A percentile compares a stretch with the other conserved stretches of the same genome.
Conservation (phyloP, 2,329 filamentous ascomycete species). For the Cladophialophora yegresii region DNA sequence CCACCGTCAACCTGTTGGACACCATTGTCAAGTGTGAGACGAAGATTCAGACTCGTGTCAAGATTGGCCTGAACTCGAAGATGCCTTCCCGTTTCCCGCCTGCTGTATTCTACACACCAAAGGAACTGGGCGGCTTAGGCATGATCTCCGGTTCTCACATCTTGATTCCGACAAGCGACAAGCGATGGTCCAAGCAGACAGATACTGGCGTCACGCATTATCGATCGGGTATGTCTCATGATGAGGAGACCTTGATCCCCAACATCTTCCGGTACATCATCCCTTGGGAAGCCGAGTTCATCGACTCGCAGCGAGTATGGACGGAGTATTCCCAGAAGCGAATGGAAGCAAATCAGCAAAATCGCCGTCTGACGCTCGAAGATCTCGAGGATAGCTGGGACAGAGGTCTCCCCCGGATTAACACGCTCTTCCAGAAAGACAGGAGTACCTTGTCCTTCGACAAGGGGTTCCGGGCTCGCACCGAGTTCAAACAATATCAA, state of each 20-base stretch:
- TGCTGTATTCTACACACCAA: slow-evolving; percentile 97
- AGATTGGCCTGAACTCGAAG: slow-evolving; percentile 98
- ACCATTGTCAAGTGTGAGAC: slow-evolving; percentile 99
- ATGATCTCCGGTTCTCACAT: slow-evolving; percentile 99
- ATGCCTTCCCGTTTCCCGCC: slow-evolving; percentile 99
- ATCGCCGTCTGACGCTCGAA: slow-evolving; percentile 88
- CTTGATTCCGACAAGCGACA: slow-evolving; percentile 93
- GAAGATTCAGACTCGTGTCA: slow-evolving; percentile 98
- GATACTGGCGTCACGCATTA: slow-evolving; percentile 97
- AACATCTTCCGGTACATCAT: slow-evolving; percentile 99
- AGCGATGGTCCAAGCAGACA: slow-evolving; percentile 97
- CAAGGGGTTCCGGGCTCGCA: slow-evolving; percentile 92
- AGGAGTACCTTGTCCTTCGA: slow-evolving; percentile 95
- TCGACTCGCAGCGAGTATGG: slow-evolving; percentile 98
- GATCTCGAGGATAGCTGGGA: slow-evolving; percentile 99
- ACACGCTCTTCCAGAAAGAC: slow-evolving; percentile 98
- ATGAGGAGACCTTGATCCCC: slow-evolving; percentile 95
- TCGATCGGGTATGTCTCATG: slow-evolving; percentile 95
- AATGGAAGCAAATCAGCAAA: slow-evolving; percentile 94
- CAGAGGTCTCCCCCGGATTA: slow-evolving; percentile 93
- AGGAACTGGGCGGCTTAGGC: slow-evolving; percentile 92
- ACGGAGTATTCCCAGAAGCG: slow-evolving; percentile 99
- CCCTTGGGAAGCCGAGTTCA: slow-evolving; percentile 98
- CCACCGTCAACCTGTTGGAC: slow-evolving; percentile 88
- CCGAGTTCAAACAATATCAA: slow-evolving; percentile 98